Conservation (phyloP, 192 early-diverging fungal species). For the Gonapodya prolifera region DNA sequence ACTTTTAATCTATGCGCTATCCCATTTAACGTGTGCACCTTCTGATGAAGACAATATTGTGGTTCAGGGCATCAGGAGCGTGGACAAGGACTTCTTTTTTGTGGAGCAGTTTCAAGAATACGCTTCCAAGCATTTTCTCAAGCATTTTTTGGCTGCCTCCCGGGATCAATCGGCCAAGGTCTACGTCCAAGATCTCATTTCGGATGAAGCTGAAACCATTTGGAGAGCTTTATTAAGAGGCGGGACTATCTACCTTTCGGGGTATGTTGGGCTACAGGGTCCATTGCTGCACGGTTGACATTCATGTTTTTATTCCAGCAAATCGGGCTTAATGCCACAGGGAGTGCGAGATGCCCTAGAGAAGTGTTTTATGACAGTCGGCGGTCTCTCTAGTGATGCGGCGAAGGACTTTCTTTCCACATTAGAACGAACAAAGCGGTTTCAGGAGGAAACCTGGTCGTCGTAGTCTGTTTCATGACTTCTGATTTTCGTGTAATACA, state of each 20-base stretch:
- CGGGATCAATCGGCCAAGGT: conserved; percentile 65
- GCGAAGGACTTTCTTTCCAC: background rate
- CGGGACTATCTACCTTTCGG: conserved; percentile 61
- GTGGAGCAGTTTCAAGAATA: conserved; percentile 46
- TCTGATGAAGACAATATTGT: conserved; percentile 46
- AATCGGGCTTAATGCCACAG: conserved; percentile 60
- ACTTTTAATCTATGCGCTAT: background rate
- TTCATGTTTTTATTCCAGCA: conserved; percentile 22
- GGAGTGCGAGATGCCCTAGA: conserved; percentile 53
- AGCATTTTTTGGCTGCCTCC: conserved; percentile 70
- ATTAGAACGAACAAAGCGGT: background rate
- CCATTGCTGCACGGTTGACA: background rate
- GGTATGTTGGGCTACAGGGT: conserved; percentile 20
- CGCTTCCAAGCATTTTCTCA: conserved; percentile 30
- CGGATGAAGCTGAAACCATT: conserved; percentile 37
- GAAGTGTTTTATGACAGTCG: background rate
- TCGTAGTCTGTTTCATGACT: too few species aligned
- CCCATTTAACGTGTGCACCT: conserved; percentile 12
- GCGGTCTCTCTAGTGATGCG: background rate
- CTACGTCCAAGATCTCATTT: conserved; percentile 67
- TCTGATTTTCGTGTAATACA: too few species aligned
- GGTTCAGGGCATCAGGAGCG: conserved; percentile 74
- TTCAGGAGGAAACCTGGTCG: background rate
- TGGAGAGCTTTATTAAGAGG: conserved; percentile 47
- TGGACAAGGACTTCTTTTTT: conserved; percentile 63